Evolutionary conservation across 352 stramenopile species (phyloP).

Genomic region (Globisporangium viniferum): DNA sequence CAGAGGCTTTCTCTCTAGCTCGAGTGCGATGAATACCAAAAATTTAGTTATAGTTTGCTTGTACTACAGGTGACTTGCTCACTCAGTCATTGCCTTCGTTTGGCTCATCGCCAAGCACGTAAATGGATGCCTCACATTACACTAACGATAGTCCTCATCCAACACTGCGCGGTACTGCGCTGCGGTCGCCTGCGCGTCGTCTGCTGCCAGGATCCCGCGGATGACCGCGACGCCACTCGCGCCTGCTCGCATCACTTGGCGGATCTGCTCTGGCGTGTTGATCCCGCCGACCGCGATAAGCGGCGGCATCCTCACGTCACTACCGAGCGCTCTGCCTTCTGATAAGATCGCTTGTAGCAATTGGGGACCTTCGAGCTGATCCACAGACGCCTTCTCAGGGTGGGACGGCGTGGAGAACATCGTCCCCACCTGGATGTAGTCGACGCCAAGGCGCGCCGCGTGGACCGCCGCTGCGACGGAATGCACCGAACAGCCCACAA

Average conservation of each 20-base stretch:
- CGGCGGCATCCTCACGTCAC: constrained; percentile 3
- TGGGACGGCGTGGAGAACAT: constrained; percentile 54
- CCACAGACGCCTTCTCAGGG: constrained; percentile 31
- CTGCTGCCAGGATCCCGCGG: constrained; percentile 29
- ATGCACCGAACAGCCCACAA: constrained; percentile 45
- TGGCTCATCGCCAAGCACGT: not conserved
- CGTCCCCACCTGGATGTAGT: constrained; percentile 55
- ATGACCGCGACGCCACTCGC: constrained; percentile 45
- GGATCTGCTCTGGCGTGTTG: constrained; percentile 22
- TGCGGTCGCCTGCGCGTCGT: constrained; percentile 18
- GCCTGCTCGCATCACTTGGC: constrained; percentile 26
- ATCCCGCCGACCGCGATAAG: constrained; percentile 50
- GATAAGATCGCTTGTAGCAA: constrained; percentile 26
- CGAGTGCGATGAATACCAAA: constrained; percentile 13
- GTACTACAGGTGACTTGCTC: not conserved
- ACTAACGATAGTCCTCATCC: not conserved
- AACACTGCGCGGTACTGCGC: constrained; percentile 8
- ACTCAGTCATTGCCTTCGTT: not conserved
- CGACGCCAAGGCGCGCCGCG: constrained; percentile 24
- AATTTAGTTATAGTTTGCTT: constrained; percentile 18
- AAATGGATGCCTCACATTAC: not conserved
- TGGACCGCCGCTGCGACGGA: constrained; percentile 21
- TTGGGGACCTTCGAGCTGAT: constrained; percentile 33
- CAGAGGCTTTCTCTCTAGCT: constrained; percentile 3
- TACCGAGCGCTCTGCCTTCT: not conserved